Base-by-base conservation (phyloP, 352 stramenopile species). In the Pythium brachiatum region DNA sequence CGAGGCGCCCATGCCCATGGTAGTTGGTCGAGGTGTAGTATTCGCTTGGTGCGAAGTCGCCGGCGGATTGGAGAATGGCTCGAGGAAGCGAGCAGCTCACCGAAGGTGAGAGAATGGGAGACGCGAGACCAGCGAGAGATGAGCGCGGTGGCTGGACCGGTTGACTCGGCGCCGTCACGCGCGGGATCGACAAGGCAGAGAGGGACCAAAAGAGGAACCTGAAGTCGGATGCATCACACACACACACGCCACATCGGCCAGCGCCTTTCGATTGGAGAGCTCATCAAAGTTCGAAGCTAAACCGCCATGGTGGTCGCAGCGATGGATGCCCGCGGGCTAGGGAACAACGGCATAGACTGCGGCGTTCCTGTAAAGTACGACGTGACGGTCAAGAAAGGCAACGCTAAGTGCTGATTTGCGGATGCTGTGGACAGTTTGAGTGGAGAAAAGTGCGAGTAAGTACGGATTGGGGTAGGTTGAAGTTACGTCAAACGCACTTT, bases 1-100 rank as follows among this genome's bases (percentile, higher is more conserved):
- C 61, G 66, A 56, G 7, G 66, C 65, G 41, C 78, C 76, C 78
- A 87, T 87, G 44, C 39, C 39, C 39, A 47, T 47, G 3, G 16
- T 44, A 3, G 12, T 39, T 8, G 2, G 34, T 44, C 15, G n/a
- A 18, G 36, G 6, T 13, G 3, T 20, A 12, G 39, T 47, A 47
- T 47, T n/a, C 39, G 39, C 39, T 47, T 47, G 39, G 39, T 47
- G 39, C n/a, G n/a, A n/a, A n/a, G 39, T 47, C 39, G 39, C 18
- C 6, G 39, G 39, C 39, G 39, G 39, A 47, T 47, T 47, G 39
- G 39, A 20, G 39, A 47, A 47, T 47, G 39, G 29, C 29, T 5
- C 5, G 5, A 11, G 29, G 5, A 34, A 34, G 29, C 29, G 29
- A 34, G 29, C 29, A 34, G 29, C 29, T 34, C 29, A 11, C 29